phyloP scores from a whole-genome alignment of 2,329 filamentous ascomycete genomes.

The Camillea tinctor region DNA sequence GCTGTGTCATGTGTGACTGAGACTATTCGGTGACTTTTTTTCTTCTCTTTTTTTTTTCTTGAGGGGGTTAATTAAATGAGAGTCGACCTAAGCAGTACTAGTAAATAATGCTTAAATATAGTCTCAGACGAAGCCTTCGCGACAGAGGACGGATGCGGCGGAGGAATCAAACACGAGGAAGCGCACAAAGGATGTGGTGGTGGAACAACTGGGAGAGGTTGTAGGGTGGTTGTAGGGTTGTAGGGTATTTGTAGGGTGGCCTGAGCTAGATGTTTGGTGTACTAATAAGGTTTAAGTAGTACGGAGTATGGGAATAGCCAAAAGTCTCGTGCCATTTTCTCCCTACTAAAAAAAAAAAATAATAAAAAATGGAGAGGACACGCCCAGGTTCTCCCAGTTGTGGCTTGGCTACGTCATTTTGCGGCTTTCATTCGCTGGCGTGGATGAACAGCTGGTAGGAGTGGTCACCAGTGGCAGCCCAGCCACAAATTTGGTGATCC shows the following conservation, averaged over 20 bases:
- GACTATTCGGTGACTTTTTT: not conserved
- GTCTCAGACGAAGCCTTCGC: slow-evolving; percentile 2
- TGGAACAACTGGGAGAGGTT: no score
- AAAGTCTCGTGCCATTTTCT: slow-evolving; percentile 27
- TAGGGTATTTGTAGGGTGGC: slow-evolving; percentile 6
- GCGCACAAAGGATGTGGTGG: slow-evolving; percentile 21
- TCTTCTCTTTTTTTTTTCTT: no score
- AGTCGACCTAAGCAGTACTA: not conserved
- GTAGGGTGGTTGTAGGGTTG: slow-evolving; percentile 3
- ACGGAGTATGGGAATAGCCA: not conserved
- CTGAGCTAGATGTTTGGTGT: slow-evolving; percentile 17
- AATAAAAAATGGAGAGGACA: not conserved
- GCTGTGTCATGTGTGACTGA: slow-evolving; percentile 25
- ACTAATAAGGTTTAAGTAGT: slow-evolving; percentile 5
- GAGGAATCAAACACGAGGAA: not conserved
- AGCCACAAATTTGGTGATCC: slow-evolving; percentile 15
- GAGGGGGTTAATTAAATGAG: not conserved
- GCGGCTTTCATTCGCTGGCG: slow-evolving; percentile 15
- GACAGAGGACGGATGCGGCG: slow-evolving; percentile 11
- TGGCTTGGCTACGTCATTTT: slow-evolving; percentile 24
- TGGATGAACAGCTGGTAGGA: slow-evolving; percentile 2
- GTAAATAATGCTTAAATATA: slow-evolving; percentile 1
- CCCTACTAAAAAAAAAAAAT: not conserved
- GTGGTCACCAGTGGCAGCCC: not conserved
- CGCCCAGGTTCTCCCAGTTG: no score